A percentile compares a stretch with the other conserved stretches of the same genome.
phyloP scores from a whole-genome alignment of 257 asterid species.

The Petrea volubilis region DNA sequence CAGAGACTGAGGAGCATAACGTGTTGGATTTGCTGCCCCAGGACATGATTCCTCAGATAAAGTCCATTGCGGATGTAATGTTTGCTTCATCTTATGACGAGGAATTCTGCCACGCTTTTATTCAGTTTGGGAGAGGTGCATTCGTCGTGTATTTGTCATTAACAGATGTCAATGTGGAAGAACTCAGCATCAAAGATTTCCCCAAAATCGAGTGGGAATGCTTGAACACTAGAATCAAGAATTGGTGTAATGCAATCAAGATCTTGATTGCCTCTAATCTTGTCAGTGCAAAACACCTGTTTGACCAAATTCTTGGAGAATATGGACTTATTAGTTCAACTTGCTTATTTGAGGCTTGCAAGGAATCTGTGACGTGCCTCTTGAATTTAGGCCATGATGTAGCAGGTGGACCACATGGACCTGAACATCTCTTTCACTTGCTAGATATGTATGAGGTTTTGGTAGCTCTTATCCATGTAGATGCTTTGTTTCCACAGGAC shows the following conservation, averaged over 20 bases:
- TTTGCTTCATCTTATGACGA: slow-evolving; percentile 42
- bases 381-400: slow-evolving; percentile 67
- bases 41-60: slow-evolving; percentile 44
- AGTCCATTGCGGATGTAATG: slow-evolving; percentile 56
- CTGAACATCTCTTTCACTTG: slow-evolving; percentile 59
- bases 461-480: slow-evolving; percentile 31
- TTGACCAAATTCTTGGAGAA: slow-evolving; percentile 51
- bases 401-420: slow-evolving; percentile 46
- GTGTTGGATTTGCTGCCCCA: slow-evolving; percentile 56
- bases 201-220: slow-evolving; percentile 58
- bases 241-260: slow-evolving; percentile 53
- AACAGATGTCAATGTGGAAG: slow-evolving; percentile 34
- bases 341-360: slow-evolving; percentile 54
- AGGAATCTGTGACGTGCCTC: slow-evolving; percentile 43
- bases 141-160: slow-evolving; percentile 44
- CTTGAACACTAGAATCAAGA: slow-evolving; percentile 48
- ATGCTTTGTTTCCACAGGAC: slow-evolving; percentile 44
- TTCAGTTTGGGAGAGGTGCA: slow-evolving; percentile 47
- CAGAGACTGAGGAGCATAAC: slow-evolving; percentile 44
- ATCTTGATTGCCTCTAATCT: slow-evolving; percentile 42
- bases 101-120: slow-evolving; percentile 50
- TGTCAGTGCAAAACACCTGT: slow-evolving; percentile 41
- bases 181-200: slow-evolving; percentile 59
- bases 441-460: slow-evolving; percentile 64
- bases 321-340: slow-evolving; percentile 30